phyloP scores from a whole-genome alignment of 495 filamentous ascomycete genomes.

The Xylaria bambusicola region DNA sequence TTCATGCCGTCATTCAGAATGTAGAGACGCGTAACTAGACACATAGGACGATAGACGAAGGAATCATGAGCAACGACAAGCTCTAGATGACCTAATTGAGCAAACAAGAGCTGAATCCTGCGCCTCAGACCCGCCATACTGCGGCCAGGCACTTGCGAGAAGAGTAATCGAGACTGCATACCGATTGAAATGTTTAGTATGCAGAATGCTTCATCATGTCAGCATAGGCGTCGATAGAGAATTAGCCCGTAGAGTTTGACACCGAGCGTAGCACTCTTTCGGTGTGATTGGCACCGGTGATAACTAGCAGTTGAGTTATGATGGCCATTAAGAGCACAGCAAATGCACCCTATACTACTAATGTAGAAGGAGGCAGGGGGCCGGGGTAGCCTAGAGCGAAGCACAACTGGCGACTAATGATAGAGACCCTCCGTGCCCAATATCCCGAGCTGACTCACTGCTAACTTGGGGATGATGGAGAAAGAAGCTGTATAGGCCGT shows the following conservation, averaged over 20 bases:
- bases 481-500: not conserved
- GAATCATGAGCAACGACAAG: slow-evolving; percentile 2
- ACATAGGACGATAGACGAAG: not conserved
- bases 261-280: too few species aligned
- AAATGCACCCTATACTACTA: not conserved
- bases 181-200: not conserved
- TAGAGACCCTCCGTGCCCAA: not conserved
- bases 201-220: not conserved
- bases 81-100: slow-evolving; percentile 18
- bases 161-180: not conserved
- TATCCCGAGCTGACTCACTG: slow-evolving; percentile 8
- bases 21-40: not conserved
- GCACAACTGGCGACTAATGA: not conserved
- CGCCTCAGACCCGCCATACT: slow-evolving; percentile 23
- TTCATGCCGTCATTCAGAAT: slow-evolving; percentile 12
- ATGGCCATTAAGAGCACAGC: too few species aligned
- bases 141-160: slow-evolving; percentile 20
- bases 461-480: not conserved
- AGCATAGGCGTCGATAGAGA: not conserved
- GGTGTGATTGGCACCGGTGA: too few species aligned
- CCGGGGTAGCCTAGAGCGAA: not conserved
- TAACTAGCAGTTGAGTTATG: too few species aligned
- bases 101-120: slow-evolving; percentile 23
- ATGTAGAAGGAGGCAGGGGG: too few species aligned
- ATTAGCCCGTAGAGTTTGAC: too few species aligned